phyloP scores from a whole-genome alignment of 2,329 filamentous ascomycete species.

The Rhynchosporium secalis region DNA sequence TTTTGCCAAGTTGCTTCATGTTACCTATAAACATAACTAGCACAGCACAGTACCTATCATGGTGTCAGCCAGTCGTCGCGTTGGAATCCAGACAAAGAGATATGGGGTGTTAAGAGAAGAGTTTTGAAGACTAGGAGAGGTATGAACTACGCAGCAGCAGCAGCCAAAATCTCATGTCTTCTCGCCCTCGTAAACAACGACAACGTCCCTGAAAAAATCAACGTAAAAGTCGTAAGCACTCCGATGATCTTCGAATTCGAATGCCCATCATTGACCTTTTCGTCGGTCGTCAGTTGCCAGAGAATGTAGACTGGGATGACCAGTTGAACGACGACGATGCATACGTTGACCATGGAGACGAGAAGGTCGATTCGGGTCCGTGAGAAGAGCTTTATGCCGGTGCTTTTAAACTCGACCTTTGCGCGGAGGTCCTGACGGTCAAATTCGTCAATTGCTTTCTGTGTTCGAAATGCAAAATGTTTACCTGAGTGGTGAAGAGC shows the following conservation, averaged over 20 bases:
- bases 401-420: not conserved
- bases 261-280: not conserved
- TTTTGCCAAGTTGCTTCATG: not conserved
- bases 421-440: not conserved
- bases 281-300: not conserved
- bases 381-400: not conserved
- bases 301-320: not conserved
- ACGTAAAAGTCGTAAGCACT: not conserved
- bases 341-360: not conserved
- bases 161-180: slow-evolving; percentile 1
- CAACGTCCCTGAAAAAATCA: not conserved
- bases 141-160: slow-evolving; percentile 1
- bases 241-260: not conserved
- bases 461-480: not conserved
- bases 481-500: too few species aligned
- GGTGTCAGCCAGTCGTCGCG: not conserved
- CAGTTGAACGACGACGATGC: not conserved
- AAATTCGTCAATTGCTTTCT: not conserved
- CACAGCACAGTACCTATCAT: not conserved
- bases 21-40: slow-evolving; percentile 2
- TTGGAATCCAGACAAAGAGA: not conserved
- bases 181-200: not conserved
- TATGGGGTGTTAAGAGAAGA: too few species aligned
- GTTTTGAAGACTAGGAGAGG: too few species aligned
- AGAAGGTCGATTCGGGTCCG: not conserved